These are phyloP conservation scores for Alnus glutinosa DNA, from an alignment of 306 rosid species.

Conservation along the genomic window DNA sequence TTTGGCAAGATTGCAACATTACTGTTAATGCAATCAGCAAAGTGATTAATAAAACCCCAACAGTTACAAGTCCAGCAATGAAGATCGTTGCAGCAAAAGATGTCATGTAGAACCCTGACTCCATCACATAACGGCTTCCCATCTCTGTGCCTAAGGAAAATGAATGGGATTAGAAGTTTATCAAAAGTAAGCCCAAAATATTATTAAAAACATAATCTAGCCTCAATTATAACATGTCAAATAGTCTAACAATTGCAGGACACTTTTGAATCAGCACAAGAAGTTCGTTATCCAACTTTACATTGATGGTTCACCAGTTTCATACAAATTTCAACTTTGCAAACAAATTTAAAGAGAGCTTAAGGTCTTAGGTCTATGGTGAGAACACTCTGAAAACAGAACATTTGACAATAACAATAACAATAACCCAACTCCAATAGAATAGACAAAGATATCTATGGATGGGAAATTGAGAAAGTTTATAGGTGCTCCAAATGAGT, in stretches of 20 bases:
- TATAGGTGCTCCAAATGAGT: background rate
- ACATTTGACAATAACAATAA: background rate
- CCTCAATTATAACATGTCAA: conserved; percentile 11
- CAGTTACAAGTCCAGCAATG: conserved; percentile 51
- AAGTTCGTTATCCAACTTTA: background rate
- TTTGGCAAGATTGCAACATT: conserved; percentile 85
- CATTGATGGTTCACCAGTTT: background rate
- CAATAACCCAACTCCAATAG: background rate
- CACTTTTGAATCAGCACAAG: background rate
- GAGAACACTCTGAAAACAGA: background rate
- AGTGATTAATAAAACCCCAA: conserved; percentile 61
- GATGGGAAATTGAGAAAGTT: background rate
- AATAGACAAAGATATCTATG: background rate
- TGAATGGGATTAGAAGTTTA: conserved; percentile 24
- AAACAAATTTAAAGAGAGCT: background rate
- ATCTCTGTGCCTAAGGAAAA: conserved; percentile 48
- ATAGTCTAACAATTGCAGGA: background rate
- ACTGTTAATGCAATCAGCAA: conserved; percentile 58
- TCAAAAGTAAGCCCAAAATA: conserved; percentile 18
- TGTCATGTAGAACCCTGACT: conserved; percentile 79
- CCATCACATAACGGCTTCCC: conserved; percentile 58
- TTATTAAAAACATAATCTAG: background rate
- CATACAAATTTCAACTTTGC: background rate
- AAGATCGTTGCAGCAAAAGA: conserved; percentile 66
- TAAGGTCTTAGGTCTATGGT: background rate